Conservation (phyloP, 2,329 filamentous ascomycete genomes). For the Calonectria hawksworthii region DNA sequence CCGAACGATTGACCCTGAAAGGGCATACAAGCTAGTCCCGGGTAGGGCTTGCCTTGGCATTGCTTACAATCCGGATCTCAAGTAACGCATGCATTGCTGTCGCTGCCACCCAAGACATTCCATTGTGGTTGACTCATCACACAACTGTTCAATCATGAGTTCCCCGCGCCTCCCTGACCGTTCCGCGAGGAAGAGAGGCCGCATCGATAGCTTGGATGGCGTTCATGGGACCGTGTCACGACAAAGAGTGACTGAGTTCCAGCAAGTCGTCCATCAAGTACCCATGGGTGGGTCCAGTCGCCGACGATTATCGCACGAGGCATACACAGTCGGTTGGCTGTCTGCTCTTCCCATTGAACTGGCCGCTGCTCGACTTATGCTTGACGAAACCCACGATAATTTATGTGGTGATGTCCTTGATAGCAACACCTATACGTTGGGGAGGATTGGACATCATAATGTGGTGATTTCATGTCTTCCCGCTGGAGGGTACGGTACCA, state of each 20-base stretch:
- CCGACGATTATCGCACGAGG: background rate
- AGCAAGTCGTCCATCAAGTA: background rate
- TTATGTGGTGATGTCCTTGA: background rate
- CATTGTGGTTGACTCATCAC: no score
- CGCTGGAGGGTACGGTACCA: background rate
- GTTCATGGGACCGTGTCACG: no score
- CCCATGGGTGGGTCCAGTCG: no score
- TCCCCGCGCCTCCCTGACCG: background rate
- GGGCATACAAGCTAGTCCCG: no score
- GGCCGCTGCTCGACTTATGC: background rate
- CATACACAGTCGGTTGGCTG: slow-evolving; percentile 14
- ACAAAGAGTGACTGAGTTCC: background rate
- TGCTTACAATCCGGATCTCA: no score
- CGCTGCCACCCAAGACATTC: no score
- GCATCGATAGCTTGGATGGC: background rate
- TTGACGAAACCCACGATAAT: slow-evolving; percentile 5
- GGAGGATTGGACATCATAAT: background rate
- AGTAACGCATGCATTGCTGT: no score
- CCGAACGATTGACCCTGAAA: no score
- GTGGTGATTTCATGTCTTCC: slow-evolving; percentile 13
- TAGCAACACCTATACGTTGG: slow-evolving; percentile 12
- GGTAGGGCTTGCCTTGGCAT: no score
- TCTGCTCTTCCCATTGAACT: slow-evolving; percentile 5
- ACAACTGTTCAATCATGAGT: background rate
- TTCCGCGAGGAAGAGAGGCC: background rate